Conservation (phyloP, 1,139 yeast genomes). For the Yamadazyma jaroonii region DNA sequence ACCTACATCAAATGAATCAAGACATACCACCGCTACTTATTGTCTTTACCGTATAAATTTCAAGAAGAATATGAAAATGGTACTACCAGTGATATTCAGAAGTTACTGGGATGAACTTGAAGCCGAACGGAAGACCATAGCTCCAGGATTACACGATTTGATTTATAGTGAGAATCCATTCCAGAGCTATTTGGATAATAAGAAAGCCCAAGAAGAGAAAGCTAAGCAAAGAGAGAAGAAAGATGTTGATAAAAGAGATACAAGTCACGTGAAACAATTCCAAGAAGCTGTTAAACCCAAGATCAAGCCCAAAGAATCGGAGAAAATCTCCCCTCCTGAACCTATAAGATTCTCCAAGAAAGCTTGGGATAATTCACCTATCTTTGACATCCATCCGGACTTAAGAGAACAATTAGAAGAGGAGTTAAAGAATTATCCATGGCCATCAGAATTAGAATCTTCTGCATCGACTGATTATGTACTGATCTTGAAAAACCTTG, state of each 20-base stretch:
- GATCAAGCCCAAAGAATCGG: neutral
- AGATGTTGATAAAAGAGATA: neutral
- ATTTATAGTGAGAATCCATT: constrained; percentile 74
- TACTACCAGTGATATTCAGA: constrained; percentile 79
- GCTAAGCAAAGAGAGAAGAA: constrained; percentile 4
- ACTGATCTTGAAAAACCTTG: constrained; percentile 40
- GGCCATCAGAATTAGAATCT: constrained; percentile 36
- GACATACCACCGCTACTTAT: constrained; percentile 87
- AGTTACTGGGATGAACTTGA: constrained; percentile 77
- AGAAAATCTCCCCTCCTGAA: constrained; percentile 2
- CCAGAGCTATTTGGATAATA: constrained; percentile 14
- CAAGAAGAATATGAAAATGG: constrained; percentile 81
- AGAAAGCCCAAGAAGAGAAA: constrained; percentile 2
- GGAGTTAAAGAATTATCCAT: constrained; percentile 50
- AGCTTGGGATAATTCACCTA: constrained; percentile 64
- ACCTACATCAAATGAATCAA: constrained; percentile 82
- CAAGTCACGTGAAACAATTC: neutral
- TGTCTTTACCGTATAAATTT: constrained; percentile 78
- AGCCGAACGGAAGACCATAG: constrained; percentile 41
- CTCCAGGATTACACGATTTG: constrained; percentile 48
- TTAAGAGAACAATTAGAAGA: constrained; percentile 53
- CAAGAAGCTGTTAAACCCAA: neutral
- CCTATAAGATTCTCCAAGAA: constrained; percentile 26
- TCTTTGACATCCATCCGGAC: constrained; percentile 49
- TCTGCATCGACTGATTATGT: constrained; percentile 1